Evolutionary conservation across 2,329 filamentous ascomycete species (phyloP).

Genomic region (Zymoseptoria passerinii): DNA sequence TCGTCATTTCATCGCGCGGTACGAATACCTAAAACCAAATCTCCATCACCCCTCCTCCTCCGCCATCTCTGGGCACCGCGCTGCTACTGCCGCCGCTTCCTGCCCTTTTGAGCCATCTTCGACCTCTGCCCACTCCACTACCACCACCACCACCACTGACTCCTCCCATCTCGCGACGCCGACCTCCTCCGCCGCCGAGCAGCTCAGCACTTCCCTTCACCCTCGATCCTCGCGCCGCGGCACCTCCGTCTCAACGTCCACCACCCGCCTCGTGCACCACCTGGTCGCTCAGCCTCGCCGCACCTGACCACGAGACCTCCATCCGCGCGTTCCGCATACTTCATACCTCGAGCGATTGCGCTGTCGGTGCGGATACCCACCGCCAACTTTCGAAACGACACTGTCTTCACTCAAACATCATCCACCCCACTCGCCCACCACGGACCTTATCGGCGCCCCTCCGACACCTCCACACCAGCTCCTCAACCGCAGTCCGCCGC

Average conservation of each 20-base stretch:
- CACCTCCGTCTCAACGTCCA: neutral
- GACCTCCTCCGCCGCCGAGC: neutral
- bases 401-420: neutral
- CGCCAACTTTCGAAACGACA: neutral
- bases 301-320: neutral
- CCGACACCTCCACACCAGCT: slow-evolving; percentile 36
- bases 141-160: neutral
- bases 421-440: slow-evolving; percentile 39
- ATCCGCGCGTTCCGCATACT: neutral
- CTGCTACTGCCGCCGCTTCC: neutral
- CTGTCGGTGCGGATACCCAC: neutral
- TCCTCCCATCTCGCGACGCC: neutral
- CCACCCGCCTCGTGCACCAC: neutral
- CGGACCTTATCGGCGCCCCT: slow-evolving; percentile 42
- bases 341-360: neutral
- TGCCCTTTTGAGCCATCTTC: neutral
- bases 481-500: slow-evolving; percentile 37
- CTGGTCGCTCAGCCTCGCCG: neutral
- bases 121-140: neutral
- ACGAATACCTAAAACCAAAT: neutral
- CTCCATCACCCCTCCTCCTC: neutral
- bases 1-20: neutral
- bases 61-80: neutral
- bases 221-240: neutral
- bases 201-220: neutral